Base-by-base conservation (phyloP, 192 early-diverging fungal species). In the Pilobolus umbonatus region DNA sequence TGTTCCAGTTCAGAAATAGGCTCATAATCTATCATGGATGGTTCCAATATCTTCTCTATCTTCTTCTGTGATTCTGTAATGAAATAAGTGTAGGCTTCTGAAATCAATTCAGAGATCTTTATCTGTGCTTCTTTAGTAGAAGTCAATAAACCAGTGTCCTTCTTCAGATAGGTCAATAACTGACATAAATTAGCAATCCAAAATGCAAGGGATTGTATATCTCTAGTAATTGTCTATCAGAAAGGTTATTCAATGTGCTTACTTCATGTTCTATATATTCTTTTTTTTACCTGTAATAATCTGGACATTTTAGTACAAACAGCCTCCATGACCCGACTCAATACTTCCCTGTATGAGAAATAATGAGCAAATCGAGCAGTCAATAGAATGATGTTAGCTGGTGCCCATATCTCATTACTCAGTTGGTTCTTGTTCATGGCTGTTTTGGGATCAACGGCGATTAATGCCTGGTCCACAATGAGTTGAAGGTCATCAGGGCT, bases 301-400 rank as follows among this genome's bases (percentile, higher is more conserved):
- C 76, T 78, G 28, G 75, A 77, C 39, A 92, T 79, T 29, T 79
- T 69, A 0, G 67, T 60, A 12, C 87, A 66, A 7, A 82, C 73
- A 15, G 74, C 75, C 5, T 75, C 72, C 7, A 93, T 73, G 17
- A 95, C 80, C 36, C 77, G 72, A 46, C 85, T 80, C 34, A 95
- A 60, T 9, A 92, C 65, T 52, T 93, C 90, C 2, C 76, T 62
- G 26, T 80, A 78, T 34, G 86, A 83, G 65, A 81, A 87, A 60
- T 95, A 88, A 61, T 86, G 83, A 10, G 94, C 93, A 74, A 88
- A 98, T 55, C 95, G 75, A 19, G 92, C 88, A 38, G 85, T 84
- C 38, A 98, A 67, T 61, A 92, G 94, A 12, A 96, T 60, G 38
- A 95, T 77, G 74, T 92, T 92, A 5, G 95, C 93, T 6, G 91